These are phyloP conservation scores for Aspergillus niger DNA, from an alignment of 2,329 filamentous ascomycete species.

Conservation along the genomic window DNA sequence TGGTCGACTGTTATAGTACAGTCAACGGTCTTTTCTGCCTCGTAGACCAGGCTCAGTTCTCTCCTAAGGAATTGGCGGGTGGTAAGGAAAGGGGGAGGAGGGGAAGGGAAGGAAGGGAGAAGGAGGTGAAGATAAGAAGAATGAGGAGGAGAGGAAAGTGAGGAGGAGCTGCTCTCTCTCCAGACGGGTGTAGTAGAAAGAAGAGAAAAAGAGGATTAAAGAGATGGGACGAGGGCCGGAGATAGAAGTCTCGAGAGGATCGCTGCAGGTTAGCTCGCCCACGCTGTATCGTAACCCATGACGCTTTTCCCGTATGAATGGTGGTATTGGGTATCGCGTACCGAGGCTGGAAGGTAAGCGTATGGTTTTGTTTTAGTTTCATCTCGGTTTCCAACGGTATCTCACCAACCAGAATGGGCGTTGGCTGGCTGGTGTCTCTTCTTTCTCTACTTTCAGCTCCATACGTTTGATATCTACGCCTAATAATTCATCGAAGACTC, in stretches of 20 bases:
- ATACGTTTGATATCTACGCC: conserved; percentile 3
- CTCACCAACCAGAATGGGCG: conserved; percentile 5
- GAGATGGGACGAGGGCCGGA: conserved; percentile 29
- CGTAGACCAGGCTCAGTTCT: conserved; percentile 41
- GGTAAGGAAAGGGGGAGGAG: conserved; percentile 28
- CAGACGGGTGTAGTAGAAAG: conserved; percentile 44
- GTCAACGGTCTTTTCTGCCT: conserved; percentile 32
- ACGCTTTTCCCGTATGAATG: conserved; percentile 20
- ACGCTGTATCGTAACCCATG: conserved; percentile 25
- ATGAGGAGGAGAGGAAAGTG: conserved; percentile 36
- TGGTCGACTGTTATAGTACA: conserved; percentile 28
- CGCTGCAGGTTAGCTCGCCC: conserved; percentile 27
- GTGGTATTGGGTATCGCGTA: conserved; percentile 18
- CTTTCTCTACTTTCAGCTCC: not conserved
- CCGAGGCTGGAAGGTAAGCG: conserved; percentile 13
- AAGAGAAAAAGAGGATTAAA: conserved; percentile 37
- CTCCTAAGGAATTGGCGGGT: conserved; percentile 41
- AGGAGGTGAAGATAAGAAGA: conserved; percentile 36
- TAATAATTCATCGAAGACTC: conserved; percentile 11
- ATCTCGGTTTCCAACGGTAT: conserved; percentile 18
- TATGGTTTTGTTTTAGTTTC: conserved; percentile 21
- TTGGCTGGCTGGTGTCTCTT: conserved; percentile 9
- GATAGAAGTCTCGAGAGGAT: conserved; percentile 28
- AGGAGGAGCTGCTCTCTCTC: conserved; percentile 45
- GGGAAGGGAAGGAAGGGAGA: conserved; percentile 35